Conservation (phyloP, 2,329 filamentous ascomycete species). For the Podosphaera fusca region DNA sequence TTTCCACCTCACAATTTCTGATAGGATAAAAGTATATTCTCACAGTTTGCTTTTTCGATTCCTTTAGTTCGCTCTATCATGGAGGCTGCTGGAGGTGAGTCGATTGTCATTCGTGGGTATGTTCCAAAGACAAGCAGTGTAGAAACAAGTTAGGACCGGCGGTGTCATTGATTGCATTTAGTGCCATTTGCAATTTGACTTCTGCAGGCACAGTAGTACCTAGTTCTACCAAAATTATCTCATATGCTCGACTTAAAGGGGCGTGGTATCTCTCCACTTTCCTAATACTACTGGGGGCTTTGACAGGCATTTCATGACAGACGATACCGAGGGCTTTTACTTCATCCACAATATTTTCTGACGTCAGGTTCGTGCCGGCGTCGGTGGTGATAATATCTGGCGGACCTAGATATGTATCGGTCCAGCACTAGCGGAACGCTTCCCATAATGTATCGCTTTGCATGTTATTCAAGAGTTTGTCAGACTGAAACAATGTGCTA, state of each 20-base stretch:
- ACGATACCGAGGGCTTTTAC: too few relatives aligned
- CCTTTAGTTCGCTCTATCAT: background rate
- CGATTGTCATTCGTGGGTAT: background rate
- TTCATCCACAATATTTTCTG: conserved; percentile 1
- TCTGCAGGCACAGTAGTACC: too few relatives aligned
- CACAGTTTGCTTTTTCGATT: conserved; percentile 2
- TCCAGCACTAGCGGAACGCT: background rate
- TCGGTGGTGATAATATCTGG: background rate
- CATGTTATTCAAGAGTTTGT: too few relatives aligned
- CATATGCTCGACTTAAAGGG: too few relatives aligned
- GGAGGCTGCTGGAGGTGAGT: background rate
- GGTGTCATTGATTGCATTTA: conserved; percentile 1
- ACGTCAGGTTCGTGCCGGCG: conserved; percentile 2
- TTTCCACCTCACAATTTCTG: too few relatives aligned
- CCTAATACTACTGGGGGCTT: too few relatives aligned
- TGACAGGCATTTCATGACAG: too few relatives aligned
- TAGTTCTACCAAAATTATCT: too few relatives aligned
- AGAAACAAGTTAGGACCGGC: background rate
- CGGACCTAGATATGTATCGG: conserved; percentile 2
- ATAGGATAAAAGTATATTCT: too few relatives aligned
- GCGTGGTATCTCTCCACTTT: too few relatives aligned
- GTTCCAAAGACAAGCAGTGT: background rate
- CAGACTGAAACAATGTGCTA: too few relatives aligned
- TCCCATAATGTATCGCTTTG: background rate
- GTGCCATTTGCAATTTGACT: background rate